Base-by-base conservation (phyloP, 2,329 filamentous ascomycete species). In the Diaporthe sp. region DNA sequence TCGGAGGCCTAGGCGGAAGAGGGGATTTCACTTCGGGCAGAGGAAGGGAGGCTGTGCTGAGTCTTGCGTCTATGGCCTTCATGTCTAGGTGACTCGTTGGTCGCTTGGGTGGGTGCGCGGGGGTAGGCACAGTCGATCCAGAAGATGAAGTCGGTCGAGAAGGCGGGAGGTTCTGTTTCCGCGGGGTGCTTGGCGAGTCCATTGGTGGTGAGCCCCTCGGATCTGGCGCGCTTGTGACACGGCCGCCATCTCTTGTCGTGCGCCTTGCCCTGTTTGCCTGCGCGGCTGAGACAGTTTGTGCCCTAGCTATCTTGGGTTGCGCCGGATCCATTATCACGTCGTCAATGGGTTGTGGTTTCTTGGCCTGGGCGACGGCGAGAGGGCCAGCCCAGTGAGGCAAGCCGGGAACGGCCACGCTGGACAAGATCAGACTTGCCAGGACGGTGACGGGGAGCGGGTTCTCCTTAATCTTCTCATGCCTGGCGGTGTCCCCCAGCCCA, bases 401-500 rank as follows among this genome's bases (percentile, higher is more conserved):
- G 77, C 93, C 88, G 17, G 94, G 94, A 44, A 94, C 88, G 17
- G 92, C 94, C 70, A 96, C 87, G 79, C 93, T 94, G 70, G 93
- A 94, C 71, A 96, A 87, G 50, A 96, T 92, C 79, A 97, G 91
- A 83, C 94, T 96, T 50, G 93, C 93, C 44, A 97, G 89, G 2
- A 97, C 92, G 9, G 93, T 94, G 71, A 96, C 94, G 10, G 94
- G 94, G 51, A 96, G 83, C 8, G 93, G 88, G 81, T 97, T 97
- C 83, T 96, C 94, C 81, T 92, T 93, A 81, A 97, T 95, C 84
- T 92, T 93, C 79, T 95, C 93, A 77, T 91, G 88, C 73, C 92
- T 89, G 75, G 88, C 88, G 35, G 89, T 88, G 79, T 96, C 94
- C 44, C 92, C 88, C 32, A 93, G 87, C 27, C 94, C 94, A 82